Conservation (phyloP, 2,329 filamentous ascomycete genomes). For the Dothiorella sarmentorum region DNA sequence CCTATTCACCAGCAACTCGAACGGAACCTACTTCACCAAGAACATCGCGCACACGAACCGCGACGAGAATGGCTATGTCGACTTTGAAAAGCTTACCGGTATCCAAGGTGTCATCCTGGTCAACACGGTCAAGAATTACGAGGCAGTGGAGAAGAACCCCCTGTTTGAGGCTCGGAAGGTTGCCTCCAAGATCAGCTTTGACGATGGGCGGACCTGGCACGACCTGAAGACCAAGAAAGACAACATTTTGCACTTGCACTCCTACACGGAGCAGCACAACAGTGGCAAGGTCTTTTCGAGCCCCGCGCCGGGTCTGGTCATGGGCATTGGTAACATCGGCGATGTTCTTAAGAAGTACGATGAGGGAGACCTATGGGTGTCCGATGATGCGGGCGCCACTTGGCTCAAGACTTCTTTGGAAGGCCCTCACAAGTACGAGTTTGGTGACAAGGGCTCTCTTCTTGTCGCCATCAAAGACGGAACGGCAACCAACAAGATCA, state of each 20-base stretch:
- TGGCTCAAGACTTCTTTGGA: constrained; percentile 73
- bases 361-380: constrained; percentile 80
- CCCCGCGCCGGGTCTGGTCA: constrained; percentile 84
- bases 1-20: constrained; percentile 93
- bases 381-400: constrained; percentile 81
- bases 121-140: constrained; percentile 83
- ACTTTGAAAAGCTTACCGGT: constrained; percentile 89
- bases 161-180: constrained; percentile 59
- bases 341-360: constrained; percentile 65
- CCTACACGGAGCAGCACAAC: constrained; percentile 80
- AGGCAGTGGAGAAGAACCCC: constrained; percentile 62
- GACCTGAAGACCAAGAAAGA: constrained; percentile 63
- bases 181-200: constrained; percentile 83
- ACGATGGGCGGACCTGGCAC: constrained; percentile 86
- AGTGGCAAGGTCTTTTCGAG: constrained; percentile 87
- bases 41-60: constrained; percentile 93
- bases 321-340: constrained; percentile 91
- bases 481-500: constrained; percentile 57
- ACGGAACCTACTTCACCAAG: constrained; percentile 91
- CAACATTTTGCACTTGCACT: constrained; percentile 79
- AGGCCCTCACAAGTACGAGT: constrained; percentile 91
- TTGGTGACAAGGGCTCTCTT: constrained; percentile 88
- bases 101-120: constrained; percentile 92
- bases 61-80: constrained; percentile 70
- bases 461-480: constrained; percentile 76